Base-by-base conservation (phyloP, 768 basidiomycete species). In the Leucosporidium yakuticum region DNA sequence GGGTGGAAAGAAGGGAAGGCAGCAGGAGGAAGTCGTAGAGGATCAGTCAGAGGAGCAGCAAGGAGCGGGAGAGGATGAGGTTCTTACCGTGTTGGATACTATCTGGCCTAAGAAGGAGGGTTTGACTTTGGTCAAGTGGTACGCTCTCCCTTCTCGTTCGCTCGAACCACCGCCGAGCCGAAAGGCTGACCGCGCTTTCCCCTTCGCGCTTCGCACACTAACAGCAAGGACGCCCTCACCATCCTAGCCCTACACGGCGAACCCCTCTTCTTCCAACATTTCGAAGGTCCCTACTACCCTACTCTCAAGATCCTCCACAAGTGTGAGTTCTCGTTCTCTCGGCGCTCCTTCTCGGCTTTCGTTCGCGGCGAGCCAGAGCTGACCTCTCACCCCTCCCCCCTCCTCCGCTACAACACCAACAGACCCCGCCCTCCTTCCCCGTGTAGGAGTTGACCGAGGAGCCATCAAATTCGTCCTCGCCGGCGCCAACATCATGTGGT, bases 71-170 rank as follows among this genome's bases (percentile, higher is more conserved):
- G 65, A 70, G 14, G 71, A 50, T 12, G 75, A 68, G 19, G 71
- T 87, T 69, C 83, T 85, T 51, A 90, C 90, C 70, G 85, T 87
- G 4, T 81, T 98, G 36, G 96, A 99, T 77, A 84, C 84, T 74
- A 84, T 99, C 61, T 99, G 96, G 96, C 91, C 94, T 4, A 99
- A 98, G 89, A 99, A 98, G 83, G 95, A 97, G 82, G 84, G 87
- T 4, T 82, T 97, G 57, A 87, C 89, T 7, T 88, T 89, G 75
- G 90, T 93, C 69, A 98, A 98, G 82, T 98, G 96, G 95, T 93
- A 29, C 60, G 81, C n/a, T n/a, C n/a, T 77, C 53, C 6, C 7
- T 14, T 19, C 19, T 4, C 44, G 23, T 15, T 8, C 2, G 9
- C 20, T 39, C 11, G 14, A n/a, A 2, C 17, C 11, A 27, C 4